Evolutionary conservation across 306 rosid genomes (phyloP).

Genomic region (Hippophae gyantsensis): DNA sequence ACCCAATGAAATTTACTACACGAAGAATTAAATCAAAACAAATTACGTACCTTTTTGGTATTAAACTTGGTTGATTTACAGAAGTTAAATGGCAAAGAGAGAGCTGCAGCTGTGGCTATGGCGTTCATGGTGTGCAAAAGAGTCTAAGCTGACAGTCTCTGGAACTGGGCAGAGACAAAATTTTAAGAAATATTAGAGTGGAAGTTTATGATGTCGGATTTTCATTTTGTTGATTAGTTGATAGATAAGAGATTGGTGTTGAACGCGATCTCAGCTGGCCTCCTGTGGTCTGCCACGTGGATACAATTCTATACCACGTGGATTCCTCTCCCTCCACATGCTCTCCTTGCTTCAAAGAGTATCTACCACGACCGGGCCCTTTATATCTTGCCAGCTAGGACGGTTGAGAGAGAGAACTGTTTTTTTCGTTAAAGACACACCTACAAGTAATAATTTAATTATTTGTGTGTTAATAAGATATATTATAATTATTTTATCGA

Average conservation of each 20-base stretch:
- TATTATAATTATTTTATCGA: too few relatives aligned
- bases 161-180: conserved; percentile 11
- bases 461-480: too few relatives aligned
- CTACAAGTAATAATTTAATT: too few relatives aligned
- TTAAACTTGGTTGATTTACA: conserved; percentile 46
- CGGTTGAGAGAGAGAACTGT: conserved; percentile 6
- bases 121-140: conserved; percentile 56
- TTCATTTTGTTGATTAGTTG: conserved; percentile 20
- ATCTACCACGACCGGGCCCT: conserved; percentile 30
- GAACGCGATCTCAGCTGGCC: conserved; percentile 65
- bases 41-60: conserved; percentile 40
- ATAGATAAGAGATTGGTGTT: conserved; percentile 51
- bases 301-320: conserved; percentile 26
- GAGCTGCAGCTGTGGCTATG: conserved; percentile 73
- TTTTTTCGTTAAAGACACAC: too few relatives aligned
- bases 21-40: not conserved
- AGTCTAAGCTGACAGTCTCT: conserved; percentile 15
- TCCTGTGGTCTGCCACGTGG: conserved; percentile 56
- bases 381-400: conserved; percentile 53
- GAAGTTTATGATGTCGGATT: conserved; percentile 11
- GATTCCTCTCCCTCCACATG: conserved; percentile 47
- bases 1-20: conserved; percentile 3
- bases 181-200: conserved; percentile 7
- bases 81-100: conserved; percentile 45
- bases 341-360: conserved; percentile 10